Percentiles rank a stretch among this genome's conserved stretches.
Conservation (phyloP, 345 rosid genomes). For the Gossypium raimondii region DNA sequence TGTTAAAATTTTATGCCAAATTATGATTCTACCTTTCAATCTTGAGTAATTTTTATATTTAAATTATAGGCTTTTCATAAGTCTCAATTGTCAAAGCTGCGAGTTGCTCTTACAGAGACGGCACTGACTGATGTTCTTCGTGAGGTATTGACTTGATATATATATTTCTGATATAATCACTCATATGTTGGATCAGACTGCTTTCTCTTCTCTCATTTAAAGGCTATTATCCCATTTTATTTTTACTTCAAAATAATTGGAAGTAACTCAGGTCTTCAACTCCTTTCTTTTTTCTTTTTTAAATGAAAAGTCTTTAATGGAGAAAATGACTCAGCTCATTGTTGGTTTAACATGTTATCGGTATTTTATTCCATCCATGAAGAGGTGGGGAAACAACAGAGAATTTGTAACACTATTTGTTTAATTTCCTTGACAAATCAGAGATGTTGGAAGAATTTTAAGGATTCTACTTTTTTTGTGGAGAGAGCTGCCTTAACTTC, state of each 20-base stretch:
- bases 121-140: constrained; percentile 97
- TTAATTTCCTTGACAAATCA: neutral
- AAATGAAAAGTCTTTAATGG: neutral
- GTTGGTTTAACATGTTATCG: neutral
- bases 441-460: neutral
- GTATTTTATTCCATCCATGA: neutral
- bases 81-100: constrained; percentile 76
- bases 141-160: constrained; percentile 50
- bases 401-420: neutral
- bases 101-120: constrained; percentile 96
- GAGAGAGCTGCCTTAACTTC: neutral
- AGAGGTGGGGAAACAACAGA: neutral
- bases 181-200: neutral
- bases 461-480: neutral
- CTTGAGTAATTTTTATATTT: neutral
- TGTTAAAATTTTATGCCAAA: neutral
- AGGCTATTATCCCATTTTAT: neutral
- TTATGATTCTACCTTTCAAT: neutral
- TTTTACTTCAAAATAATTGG: neutral
- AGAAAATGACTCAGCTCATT: neutral
- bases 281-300: neutral
- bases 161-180: neutral
- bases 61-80: constrained; percentile 79
- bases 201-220: neutral
- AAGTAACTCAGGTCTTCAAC: neutral